phyloP scores from a whole-genome alignment of 768 basidiomycete genomes.

The Boletus barrowsii region DNA sequence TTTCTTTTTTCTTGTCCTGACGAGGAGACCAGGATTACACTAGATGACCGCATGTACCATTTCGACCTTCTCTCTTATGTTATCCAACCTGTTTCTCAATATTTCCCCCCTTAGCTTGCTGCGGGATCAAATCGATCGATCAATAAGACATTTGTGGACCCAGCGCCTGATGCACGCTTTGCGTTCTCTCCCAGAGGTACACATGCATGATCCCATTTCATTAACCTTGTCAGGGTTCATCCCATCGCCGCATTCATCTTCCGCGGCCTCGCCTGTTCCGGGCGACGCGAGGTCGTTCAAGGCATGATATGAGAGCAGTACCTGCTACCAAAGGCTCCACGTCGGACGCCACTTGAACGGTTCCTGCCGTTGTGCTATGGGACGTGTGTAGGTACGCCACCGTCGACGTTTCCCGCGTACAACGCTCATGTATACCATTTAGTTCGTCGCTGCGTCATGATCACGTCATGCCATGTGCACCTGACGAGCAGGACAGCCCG shows the following conservation, averaged over 20 bases:
- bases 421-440: too few species aligned
- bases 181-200: background rate
- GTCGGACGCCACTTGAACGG: conserved; percentile 53
- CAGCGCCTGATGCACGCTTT: background rate
- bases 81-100: conserved; percentile 1
- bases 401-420: too few species aligned
- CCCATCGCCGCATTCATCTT: background rate
- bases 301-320: conserved; percentile 46
- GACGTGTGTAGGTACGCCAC: conserved; percentile 63
- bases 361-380: conserved; percentile 74
- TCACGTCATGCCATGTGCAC: too few species aligned
- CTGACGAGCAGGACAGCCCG: background rate
- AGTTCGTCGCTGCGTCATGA: too few species aligned
- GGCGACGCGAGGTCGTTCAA: conserved; percentile 13
- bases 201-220: conserved; percentile 1
- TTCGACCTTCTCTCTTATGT: conserved; percentile 13
- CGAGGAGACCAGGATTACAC: background rate
- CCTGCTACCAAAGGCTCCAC: conserved; percentile 35
- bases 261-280: background rate
- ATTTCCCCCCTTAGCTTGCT: background rate
- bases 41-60: conserved; percentile 16
- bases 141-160: too few species aligned
- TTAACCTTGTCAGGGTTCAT: background rate
- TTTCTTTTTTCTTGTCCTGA: background rate
- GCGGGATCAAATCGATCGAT: background rate